Base-by-base conservation (phyloP, 2,329 filamentous ascomycete species). In the Sporothrix pallida region DNA sequence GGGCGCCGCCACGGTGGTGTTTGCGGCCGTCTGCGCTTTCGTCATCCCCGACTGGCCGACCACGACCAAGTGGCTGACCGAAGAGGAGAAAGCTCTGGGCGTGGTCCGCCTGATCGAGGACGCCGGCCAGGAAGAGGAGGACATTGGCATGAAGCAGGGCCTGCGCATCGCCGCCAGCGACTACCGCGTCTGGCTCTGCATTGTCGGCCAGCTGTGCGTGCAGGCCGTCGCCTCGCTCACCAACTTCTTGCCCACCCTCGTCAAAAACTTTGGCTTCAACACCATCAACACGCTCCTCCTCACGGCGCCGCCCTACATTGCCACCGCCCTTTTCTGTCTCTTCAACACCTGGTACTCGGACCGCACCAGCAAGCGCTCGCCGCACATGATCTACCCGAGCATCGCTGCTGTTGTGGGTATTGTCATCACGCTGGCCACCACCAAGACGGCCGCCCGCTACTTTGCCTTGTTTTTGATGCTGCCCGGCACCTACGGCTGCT, bases 141-240 rank as follows among this genome's bases (percentile, higher is more conserved):
- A 81, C 7, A 87, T 89, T 76, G 82, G 83, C 0, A 81, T 82
- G 0, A 83, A 84, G n/a, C 83, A 88, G 76, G 84, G 85, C 2
- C 78, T 83, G 1, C 86, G 88, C 71, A 87, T 91, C 85, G 87
- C 88, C 0, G 78, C 90, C 69, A 88, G 87, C 79, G 89, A 91
- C 75, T 17, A 81, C 76, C 91, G 90, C 82, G 88, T 90, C 75
- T 91, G 90, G 77, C 77, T 91, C 74, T 87, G 75, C 20, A 70
- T 75, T 44, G 65, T 72, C 17, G 74, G 73, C 67, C 78, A 80
- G 74, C 75, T 80, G 70, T 78, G 79, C 31, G 65, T 80, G 7
- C 78, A 80, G 70, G 78, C 79, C 2, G 78, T 78, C 5, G 79
- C 79, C 3, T 79, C 79, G 2, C 72, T 81, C 10, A 80, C 79